Evolutionary conservation across 1,284 basidiomycete species (phyloP).

Genomic region (Cerrena zonata): DNA sequence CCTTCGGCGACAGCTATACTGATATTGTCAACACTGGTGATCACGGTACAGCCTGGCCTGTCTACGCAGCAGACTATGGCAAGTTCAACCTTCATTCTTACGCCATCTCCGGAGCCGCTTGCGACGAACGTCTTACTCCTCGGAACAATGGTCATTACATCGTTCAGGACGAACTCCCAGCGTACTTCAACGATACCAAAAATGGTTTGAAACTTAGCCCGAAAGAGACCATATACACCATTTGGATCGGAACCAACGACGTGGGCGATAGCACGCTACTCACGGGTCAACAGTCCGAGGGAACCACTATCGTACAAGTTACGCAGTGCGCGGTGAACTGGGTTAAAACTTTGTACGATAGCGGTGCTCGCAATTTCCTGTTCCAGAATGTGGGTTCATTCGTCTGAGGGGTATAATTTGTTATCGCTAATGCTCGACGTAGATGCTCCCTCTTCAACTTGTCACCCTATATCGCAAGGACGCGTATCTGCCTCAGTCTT

Average conservation of each 20-base stretch:
- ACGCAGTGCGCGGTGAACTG: constrained; percentile 38
- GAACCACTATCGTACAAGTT: constrained; percentile 38
- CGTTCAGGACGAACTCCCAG: constrained; percentile 35
- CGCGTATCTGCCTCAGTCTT: constrained; percentile 19
- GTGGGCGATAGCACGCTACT: constrained; percentile 36
- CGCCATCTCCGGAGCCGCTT: constrained; percentile 40
- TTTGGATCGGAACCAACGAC: constrained; percentile 51
- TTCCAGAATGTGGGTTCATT: constrained; percentile 38
- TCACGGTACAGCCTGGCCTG: constrained; percentile 39
- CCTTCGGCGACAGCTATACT: constrained; percentile 43
- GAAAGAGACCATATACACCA: constrained; percentile 38
- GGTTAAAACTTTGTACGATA: constrained; percentile 34
- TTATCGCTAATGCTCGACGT: background rate
- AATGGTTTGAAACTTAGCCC: constrained; percentile 24
- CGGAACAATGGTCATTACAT: constrained; percentile 33
- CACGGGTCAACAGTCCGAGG: constrained; percentile 31
- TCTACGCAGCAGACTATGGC: constrained; percentile 37
- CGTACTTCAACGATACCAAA: constrained; percentile 28
- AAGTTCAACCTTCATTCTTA: constrained; percentile 36
- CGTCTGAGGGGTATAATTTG: background rate
- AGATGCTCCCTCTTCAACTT: constrained; percentile 5
- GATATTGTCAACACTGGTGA: constrained; percentile 30
- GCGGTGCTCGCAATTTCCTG: constrained; percentile 43
- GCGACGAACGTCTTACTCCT: constrained; percentile 39
- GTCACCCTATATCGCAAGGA: background rate